Percentiles rank a stretch among this genome's conserved stretches.
These are phyloP conservation scores for Sclerotinia spermophila DNA, from an alignment of 2,329 filamentous ascomycete species.

Conservation along the genomic window DNA sequence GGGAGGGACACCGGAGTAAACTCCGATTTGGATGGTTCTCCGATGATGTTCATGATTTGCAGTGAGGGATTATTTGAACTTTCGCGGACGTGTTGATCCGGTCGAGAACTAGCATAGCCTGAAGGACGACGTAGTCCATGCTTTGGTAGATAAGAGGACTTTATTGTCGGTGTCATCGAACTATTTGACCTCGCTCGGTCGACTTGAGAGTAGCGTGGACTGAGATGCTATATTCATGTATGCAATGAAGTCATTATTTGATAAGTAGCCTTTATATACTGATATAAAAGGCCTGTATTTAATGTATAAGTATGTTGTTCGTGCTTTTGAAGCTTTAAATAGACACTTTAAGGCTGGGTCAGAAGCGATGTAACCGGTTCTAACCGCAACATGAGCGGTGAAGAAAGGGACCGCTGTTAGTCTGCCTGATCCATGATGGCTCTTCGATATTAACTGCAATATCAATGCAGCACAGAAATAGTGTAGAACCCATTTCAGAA, in stretches of 20 bases:
- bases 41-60: background rate
- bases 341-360: background rate
- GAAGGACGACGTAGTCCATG: background rate
- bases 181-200: background rate
- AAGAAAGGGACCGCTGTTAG: background rate
- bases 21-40: background rate
- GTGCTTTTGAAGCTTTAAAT: background rate
- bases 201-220: background rate
- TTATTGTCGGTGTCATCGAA: background rate
- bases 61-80: background rate
- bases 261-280: background rate
- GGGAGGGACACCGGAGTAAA: background rate
- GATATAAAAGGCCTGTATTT: background rate
- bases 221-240: background rate
- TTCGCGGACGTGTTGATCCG: background rate
- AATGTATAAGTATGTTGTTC: background rate
- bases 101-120: background rate
- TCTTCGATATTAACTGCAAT: background rate
- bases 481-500: background rate
- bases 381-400: background rate
- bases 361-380: background rate
- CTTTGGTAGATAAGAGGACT: background rate
- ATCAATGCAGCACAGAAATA: background rate
- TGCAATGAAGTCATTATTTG: constrained; percentile 5
- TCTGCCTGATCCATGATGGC: background rate